Evolutionary conservation across 768 basidiomycete genomes (phyloP).

Genomic region (Hygrocybe punicea): DNA sequence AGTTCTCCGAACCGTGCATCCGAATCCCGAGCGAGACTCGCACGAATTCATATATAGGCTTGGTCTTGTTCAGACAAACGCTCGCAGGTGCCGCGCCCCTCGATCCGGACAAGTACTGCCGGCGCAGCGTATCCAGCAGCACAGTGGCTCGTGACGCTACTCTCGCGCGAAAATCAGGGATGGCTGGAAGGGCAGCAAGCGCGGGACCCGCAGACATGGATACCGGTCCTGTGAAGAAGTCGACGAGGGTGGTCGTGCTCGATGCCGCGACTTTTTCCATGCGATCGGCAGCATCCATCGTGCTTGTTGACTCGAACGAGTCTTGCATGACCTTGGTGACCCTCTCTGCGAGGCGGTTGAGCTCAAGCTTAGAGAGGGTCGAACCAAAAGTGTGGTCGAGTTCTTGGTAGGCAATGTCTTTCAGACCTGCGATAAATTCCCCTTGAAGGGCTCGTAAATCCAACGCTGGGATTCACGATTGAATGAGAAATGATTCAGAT

Average conservation of each 20-base stretch:
- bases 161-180: slow-evolving; percentile 52
- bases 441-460: slow-evolving; percentile 75
- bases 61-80: slow-evolving; percentile 61
- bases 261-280: slow-evolving; percentile 71
- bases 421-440: slow-evolving; percentile 55
- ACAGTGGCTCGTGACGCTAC: slow-evolving; percentile 48
- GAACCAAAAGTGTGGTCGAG: slow-evolving; percentile 45
- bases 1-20: slow-evolving; percentile 80
- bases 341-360: slow-evolving; percentile 32
- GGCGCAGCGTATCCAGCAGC: slow-evolving; percentile 48
- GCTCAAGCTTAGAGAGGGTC: slow-evolving; percentile 35
- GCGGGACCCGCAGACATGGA: slow-evolving; percentile 33
- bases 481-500: not conserved
- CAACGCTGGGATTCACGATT: slow-evolving; percentile 45
- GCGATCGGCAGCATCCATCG: slow-evolving; percentile 65
- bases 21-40: slow-evolving; percentile 65
- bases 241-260: slow-evolving; percentile 58
- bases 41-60: slow-evolving; percentile 74
- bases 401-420: slow-evolving; percentile 48
- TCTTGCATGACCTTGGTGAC: slow-evolving; percentile 46
- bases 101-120: slow-evolving; percentile 55
- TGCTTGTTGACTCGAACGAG: slow-evolving; percentile 61
- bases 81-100: slow-evolving; percentile 67
- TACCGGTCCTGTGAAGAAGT: slow-evolving; percentile 48
- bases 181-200: slow-evolving; percentile 35